Base-by-base conservation (phyloP, 2,329 filamentous ascomycete species). In the Remersonia thermophila region DNA sequence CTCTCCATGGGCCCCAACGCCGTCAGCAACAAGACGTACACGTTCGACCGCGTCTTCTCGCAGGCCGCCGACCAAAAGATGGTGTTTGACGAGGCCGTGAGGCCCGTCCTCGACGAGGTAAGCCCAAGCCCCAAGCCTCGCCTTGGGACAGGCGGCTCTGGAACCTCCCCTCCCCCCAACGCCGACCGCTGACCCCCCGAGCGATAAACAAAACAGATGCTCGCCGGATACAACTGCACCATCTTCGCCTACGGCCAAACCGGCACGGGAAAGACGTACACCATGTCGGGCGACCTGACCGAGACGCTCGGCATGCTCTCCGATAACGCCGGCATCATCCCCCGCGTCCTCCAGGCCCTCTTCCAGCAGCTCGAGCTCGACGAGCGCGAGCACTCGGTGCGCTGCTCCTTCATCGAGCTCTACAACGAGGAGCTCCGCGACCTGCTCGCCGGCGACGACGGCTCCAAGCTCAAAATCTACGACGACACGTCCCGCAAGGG, bases 171-270 rank as follows among this genome's bases (percentile, higher is more conserved):
- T 16, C 15, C 36, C 43, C 28, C 33, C 20, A 34, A 16, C 8
- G 17, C 32, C 39, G 14, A 28, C 39, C 33, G 13, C 18, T 9
- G 14, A 17, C 18, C 9, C n/a, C n/a, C n/a, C n/a, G n/a, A n/a
- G n/a, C n/a, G n/a, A n/a, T n/a, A n/a, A n/a, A n/a, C n/a, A n/a
- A n/a, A 7, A 6, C 32, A 93, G 85, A 94, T 96, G 69, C 71
- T 98, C 29, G 73, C 78, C 16, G 91, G 91, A 35, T 96, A 84
- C 63, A 98, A 98, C 58, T 98, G 91, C 62, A 98, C 91, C 4
- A 94, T 98, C 41, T 98, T 98, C 51, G 91, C 91, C 25, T 98
- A 98, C 56, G 91, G 91, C 17, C 91, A 98, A 58, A 98, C 91
- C 0, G 91, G 91, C 30, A 98, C 91, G 0, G 91, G 91, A 50